phyloP scores from a whole-genome alignment of 805 yeast genomes.

The Sugiyamaella mastotermitis region DNA sequence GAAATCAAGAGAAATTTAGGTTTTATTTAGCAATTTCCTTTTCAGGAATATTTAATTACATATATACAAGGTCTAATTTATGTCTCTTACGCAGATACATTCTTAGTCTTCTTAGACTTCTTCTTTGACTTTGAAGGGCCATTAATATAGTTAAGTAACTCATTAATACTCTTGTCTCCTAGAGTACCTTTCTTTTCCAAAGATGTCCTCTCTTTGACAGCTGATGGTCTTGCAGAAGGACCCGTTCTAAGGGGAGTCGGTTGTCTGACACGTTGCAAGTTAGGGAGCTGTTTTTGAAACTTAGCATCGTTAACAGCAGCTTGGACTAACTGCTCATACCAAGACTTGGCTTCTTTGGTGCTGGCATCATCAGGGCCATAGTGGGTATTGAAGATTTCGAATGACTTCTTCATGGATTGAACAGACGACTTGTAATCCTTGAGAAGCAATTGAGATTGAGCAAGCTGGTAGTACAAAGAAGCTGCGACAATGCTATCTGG shows the following conservation, averaged over 20 bases:
- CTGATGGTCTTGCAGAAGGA: slow-evolving; percentile 4
- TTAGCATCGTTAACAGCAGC: slow-evolving; percentile 43
- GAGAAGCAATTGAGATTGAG: slow-evolving; percentile 49
- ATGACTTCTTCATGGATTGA: slow-evolving; percentile 50
- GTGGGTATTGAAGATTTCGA: slow-evolving; percentile 46
- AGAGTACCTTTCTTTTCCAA: slow-evolving; percentile 28
- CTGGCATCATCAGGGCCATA: slow-evolving; percentile 64
- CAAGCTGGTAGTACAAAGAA: slow-evolving; percentile 60
- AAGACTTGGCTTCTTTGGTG: slow-evolving; percentile 61
- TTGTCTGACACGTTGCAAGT: slow-evolving; percentile 1
- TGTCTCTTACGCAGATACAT: not conserved
- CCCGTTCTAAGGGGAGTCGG: slow-evolving; percentile 1
- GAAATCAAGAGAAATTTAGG: no score
- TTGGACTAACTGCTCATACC: slow-evolving; percentile 52
- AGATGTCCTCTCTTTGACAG: not conserved
- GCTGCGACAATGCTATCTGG: slow-evolving; percentile 56
- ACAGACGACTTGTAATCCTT: slow-evolving; percentile 52
- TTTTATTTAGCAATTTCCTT: no score
- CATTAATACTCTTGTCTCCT: slow-evolving; percentile 64
- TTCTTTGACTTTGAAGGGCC: slow-evolving; percentile 36
- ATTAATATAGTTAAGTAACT: slow-evolving; percentile 63
- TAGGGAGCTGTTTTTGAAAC: slow-evolving; percentile 26
- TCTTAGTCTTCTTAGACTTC: slow-evolving; percentile 39
- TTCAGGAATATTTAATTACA: no score
- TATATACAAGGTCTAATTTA: not conserved